Conservation (phyloP, 495 filamentous ascomycete species). For the Cercophora newfieldiana region DNA sequence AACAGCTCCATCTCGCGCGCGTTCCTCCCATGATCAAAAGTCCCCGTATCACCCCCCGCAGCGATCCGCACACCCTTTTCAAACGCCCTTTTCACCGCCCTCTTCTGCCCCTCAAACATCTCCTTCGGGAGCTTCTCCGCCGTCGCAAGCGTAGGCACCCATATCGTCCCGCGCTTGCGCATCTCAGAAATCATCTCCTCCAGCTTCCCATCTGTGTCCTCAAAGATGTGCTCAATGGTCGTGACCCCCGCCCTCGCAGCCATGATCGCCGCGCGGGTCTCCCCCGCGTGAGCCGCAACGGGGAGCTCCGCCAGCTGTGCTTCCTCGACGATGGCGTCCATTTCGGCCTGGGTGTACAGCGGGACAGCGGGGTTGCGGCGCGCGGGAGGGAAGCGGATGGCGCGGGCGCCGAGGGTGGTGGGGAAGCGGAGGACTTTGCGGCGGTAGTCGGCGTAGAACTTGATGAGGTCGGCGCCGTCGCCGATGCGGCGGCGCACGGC, state of each 20-base stretch:
- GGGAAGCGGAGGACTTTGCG: slow-evolving; percentile 50
- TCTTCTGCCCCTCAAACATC: slow-evolving; percentile 33
- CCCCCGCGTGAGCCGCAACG: slow-evolving; percentile 48
- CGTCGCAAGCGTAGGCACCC: slow-evolving; percentile 52
- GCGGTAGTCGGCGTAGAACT: slow-evolving; percentile 56
- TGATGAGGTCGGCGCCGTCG: slow-evolving; percentile 54
- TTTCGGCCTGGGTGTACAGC: slow-evolving; percentile 50
- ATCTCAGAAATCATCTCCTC: slow-evolving; percentile 40
- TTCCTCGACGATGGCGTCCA: slow-evolving; percentile 52
- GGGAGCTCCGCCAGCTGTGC: slow-evolving; percentile 41
- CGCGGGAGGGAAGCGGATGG: slow-evolving; percentile 28
- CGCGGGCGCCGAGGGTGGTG: slow-evolving; percentile 22
- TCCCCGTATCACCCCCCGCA: slow-evolving; percentile 53
- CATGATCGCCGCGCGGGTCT: slow-evolving; percentile 45
- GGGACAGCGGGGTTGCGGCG: slow-evolving; percentile 44
- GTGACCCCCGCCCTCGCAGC: slow-evolving; percentile 52
- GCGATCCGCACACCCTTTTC: slow-evolving; percentile 46
- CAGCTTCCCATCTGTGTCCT: slow-evolving; percentile 36
- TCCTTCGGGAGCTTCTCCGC: slow-evolving; percentile 31
- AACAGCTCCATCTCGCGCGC: slow-evolving; percentile 52
- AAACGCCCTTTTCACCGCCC: slow-evolving; percentile 20
- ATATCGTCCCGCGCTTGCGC: slow-evolving; percentile 42
- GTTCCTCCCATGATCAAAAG: slow-evolving; percentile 53
- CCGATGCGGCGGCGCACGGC: slow-evolving; percentile 50
- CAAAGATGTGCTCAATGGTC: slow-evolving; percentile 52